Conservation (phyloP, 2,329 filamentous ascomycete genomes). For the Aspergillus alliaceus region DNA sequence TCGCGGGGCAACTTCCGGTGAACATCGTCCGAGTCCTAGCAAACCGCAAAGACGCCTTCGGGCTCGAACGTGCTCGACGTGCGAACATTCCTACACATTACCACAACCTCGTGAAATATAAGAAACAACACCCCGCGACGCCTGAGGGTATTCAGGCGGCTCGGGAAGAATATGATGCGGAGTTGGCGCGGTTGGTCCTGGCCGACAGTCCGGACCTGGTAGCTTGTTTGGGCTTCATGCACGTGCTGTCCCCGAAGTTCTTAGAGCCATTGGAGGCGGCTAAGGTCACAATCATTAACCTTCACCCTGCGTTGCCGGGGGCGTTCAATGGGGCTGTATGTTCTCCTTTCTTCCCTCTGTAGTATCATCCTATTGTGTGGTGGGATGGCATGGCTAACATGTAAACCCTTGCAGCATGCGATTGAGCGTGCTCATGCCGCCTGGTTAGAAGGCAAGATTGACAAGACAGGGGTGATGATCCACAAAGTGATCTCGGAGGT, state of each 20-base stretch:
- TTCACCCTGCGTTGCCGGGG: conserved; percentile 74
- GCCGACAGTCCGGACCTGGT: conserved; percentile 68
- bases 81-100: conserved; percentile 71
- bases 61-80: conserved; percentile 60
- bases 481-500: conserved; percentile 81
- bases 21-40: conserved; percentile 65
- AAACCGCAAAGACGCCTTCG: conserved; percentile 64
- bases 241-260: conserved; percentile 71
- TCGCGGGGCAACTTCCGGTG: conserved; percentile 49
- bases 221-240: conserved; percentile 85
- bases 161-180: conserved; percentile 70
- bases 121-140: conserved; percentile 64
- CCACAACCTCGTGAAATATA: conserved; percentile 78
- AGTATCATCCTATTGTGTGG: background rate
- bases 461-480: conserved; percentile 79
- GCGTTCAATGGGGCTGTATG: conserved; percentile 69
- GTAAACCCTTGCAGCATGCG: conserved; percentile 50
- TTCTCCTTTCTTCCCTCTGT: conserved; percentile 9
- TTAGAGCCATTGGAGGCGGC: conserved; percentile 64
- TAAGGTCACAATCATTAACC: conserved; percentile 72
- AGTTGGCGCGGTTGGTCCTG: conserved; percentile 68
- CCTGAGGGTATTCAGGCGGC: conserved; percentile 52
- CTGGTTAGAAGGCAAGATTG: conserved; percentile 66
- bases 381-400: conserved; percentile 1
- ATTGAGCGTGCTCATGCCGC: conserved; percentile 77